A percentile compares a stretch with the other conserved stretches of the same genome.
phyloP scores from a whole-genome alignment of 805 yeast species.

The Candida dajiaensis region DNA sequence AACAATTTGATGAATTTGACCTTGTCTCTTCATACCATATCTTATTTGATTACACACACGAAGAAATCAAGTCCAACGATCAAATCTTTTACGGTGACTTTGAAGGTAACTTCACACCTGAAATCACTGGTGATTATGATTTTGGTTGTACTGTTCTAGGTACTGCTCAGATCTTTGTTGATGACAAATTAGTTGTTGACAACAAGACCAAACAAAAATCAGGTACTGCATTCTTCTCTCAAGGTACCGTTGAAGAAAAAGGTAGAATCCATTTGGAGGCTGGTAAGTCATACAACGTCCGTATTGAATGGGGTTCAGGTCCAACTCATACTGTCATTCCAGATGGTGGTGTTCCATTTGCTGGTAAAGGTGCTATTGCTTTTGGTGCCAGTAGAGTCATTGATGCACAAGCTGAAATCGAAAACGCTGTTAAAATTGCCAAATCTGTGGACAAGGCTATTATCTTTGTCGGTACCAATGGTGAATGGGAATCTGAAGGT shows the following conservation, averaged over 20 bases:
- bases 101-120: slow-evolving; percentile 39
- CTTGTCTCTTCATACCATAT: slow-evolving; percentile 19
- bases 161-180: slow-evolving; percentile 46
- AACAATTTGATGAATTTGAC: slow-evolving; percentile 23
- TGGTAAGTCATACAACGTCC: slow-evolving; percentile 38
- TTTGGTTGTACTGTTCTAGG: slow-evolving; percentile 51
- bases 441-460: slow-evolving; percentile 46
- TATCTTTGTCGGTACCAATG: slow-evolving; percentile 44
- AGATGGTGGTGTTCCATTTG: slow-evolving; percentile 26
- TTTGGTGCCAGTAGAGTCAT: slow-evolving; percentile 28
- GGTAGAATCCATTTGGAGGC: slow-evolving; percentile 31
- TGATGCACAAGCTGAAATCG: slow-evolving; percentile 26
- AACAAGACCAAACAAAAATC: slow-evolving; percentile 43
- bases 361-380: slow-evolving; percentile 31
- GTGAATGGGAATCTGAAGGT: slow-evolving; percentile 60
- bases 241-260: slow-evolving; percentile 44
- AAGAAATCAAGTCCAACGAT: slow-evolving; percentile 6
- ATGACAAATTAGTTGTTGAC: slow-evolving; percentile 46
- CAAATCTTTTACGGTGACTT: slow-evolving; percentile 36
- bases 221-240: slow-evolving; percentile 49
- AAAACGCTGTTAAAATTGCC: slow-evolving; percentile 42
- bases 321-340: slow-evolving; percentile 26
- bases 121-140: slow-evolving; percentile 38
- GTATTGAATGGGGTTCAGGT: slow-evolving; percentile 45
- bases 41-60: slow-evolving; percentile 10